A percentile compares a stretch with the other conserved stretches of the same genome.
Conservation (phyloP, 78 protist genomes). For the Dictyostelium intermedium region DNA sequence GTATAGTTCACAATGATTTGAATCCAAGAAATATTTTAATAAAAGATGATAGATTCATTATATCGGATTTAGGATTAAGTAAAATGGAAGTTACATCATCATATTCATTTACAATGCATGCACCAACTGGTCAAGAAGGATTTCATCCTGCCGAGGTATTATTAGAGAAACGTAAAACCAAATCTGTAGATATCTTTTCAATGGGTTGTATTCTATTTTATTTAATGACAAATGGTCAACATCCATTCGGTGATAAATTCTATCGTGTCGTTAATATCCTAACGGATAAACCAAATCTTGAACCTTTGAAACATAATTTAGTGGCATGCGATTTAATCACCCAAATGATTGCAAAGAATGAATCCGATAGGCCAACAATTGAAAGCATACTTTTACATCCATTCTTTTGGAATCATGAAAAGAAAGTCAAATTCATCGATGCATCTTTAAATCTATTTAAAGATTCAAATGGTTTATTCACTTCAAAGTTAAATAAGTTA, state of each 20-base stretch:
- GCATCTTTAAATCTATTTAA: background rate
- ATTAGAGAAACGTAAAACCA: slow-evolving; percentile 47
- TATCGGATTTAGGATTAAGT: slow-evolving; percentile 51
- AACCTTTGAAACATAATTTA: background rate
- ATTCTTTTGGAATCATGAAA: slow-evolving; percentile 30
- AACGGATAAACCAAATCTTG: background rate
- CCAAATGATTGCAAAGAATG: slow-evolving; percentile 1
- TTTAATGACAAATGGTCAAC: slow-evolving; percentile 22
- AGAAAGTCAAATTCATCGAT: slow-evolving; percentile 41
- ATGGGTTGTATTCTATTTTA: slow-evolving; percentile 51
- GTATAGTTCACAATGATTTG: slow-evolving; percentile 63
- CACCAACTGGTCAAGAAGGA: slow-evolving; percentile 70
- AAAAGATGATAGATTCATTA: slow-evolving; percentile 32
- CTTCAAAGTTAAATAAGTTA: background rate
- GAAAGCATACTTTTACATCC: slow-evolving; percentile 14
- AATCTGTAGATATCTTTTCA: slow-evolving; percentile 49
- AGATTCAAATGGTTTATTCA: background rate
- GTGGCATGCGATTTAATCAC: slow-evolving; percentile 19
- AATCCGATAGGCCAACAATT: slow-evolving; percentile 13
- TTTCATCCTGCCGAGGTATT: slow-evolving; percentile 66
- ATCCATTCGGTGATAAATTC: slow-evolving; percentile 70
- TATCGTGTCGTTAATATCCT: slow-evolving; percentile 40
- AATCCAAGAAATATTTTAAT: slow-evolving; percentile 58
- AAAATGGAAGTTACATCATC: slow-evolving; percentile 36
- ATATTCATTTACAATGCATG: slow-evolving; percentile 29